A percentile compares a stretch with the other conserved stretches of the same genome.
phyloP scores from a whole-genome alignment of 495 filamentous ascomycete genomes.

The Clohesyomyces aquaticus region DNA sequence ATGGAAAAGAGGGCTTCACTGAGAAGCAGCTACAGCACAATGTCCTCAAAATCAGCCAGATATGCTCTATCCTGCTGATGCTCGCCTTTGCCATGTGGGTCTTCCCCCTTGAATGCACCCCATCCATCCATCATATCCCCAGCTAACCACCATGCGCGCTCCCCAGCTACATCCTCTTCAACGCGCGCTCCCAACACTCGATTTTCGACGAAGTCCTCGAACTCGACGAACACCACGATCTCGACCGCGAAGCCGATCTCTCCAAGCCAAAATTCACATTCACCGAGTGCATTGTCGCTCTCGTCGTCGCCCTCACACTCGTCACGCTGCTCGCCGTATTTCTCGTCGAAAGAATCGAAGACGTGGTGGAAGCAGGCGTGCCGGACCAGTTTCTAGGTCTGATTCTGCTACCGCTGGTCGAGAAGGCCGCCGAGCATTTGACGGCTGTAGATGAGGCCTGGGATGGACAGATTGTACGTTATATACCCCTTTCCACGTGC shows the following conservation, averaged over 20 bases:
- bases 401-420: constrained; percentile 76
- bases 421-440: constrained; percentile 89
- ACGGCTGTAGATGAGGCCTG: constrained; percentile 91
- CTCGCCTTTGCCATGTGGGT: constrained; percentile 65
- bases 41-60: constrained; percentile 65
- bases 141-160: not conserved
- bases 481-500: not conserved
- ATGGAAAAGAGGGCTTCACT: constrained; percentile 35
- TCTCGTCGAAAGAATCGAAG: constrained; percentile 78
- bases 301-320: constrained; percentile 67
- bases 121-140: not conserved
- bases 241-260: constrained; percentile 67
- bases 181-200: constrained; percentile 78
- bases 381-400: constrained; percentile 61
- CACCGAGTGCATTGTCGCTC: constrained; percentile 70
- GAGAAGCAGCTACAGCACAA: constrained; percentile 31
- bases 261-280: constrained; percentile 75
- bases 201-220: constrained; percentile 76
- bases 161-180: constrained; percentile 70
- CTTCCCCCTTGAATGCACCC: not conserved
- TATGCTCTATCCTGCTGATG: constrained; percentile 76
- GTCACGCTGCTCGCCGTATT: constrained; percentile 82
- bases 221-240: constrained; percentile 70
- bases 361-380: constrained; percentile 66
- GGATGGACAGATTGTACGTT: constrained; percentile 65